These are phyloP conservation scores for Syzygium grande DNA, from an alignment of 345 rosid genomes.

Conservation along the genomic window DNA sequence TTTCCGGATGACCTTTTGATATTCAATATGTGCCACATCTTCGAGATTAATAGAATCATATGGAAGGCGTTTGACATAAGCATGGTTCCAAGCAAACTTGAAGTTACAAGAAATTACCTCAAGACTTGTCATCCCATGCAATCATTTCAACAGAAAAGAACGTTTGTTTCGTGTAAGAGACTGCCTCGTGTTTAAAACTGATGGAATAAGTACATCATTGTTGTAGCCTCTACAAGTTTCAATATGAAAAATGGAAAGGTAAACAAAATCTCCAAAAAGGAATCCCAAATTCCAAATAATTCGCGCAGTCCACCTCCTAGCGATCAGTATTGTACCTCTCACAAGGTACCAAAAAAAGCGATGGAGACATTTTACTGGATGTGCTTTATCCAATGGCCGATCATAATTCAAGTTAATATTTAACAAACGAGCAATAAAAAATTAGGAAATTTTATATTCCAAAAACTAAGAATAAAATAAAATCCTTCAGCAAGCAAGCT, in stretches of 20 bases:
- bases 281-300: neutral
- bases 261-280: neutral
- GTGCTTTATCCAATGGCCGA: neutral
- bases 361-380: neutral
- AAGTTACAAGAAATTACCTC: neutral
- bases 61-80: fast-evolving
- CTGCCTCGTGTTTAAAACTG: too few species aligned
- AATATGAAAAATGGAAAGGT: neutral
- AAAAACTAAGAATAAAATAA: neutral
- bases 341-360: neutral
- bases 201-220: too few species aligned
- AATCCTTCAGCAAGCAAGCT: neutral
- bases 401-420: neutral
- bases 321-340: neutral
- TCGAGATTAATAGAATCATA: neutral
- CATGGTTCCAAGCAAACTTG: neutral
- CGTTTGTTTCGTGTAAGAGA: too few species aligned
- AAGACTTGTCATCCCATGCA: neutral
- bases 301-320: neutral
- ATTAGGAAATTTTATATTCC: neutral
- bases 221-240: too few species aligned
- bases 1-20: neutral
- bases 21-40: neutral
- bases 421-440: neutral
- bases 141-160: neutral